phyloP scores from a whole-genome alignment of 2,329 filamentous ascomycete genomes.

The Aureobasidium sp. region DNA sequence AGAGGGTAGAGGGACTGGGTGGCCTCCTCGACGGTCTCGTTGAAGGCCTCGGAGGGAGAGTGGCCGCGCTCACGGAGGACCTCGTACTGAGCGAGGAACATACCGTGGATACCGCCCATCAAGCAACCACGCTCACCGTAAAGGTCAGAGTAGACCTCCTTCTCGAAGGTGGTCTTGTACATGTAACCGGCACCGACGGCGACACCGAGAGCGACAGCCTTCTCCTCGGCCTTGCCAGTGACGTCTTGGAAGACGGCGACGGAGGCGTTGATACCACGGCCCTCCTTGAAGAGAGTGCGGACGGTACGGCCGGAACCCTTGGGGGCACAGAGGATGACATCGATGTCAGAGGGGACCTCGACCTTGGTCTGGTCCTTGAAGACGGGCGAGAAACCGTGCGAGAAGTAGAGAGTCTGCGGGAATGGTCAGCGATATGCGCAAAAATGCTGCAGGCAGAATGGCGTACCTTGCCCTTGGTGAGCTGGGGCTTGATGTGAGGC shows the following conservation, averaged over 20 bases:
- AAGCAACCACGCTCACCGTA: constrained; percentile 99
- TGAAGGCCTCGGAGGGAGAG: constrained; percentile 97
- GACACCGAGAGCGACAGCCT: constrained; percentile 92
- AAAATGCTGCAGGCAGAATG: background rate
- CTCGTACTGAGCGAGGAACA: constrained; percentile 99
- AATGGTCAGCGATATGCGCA: constrained; percentile 16
- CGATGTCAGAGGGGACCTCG: constrained; percentile 88
- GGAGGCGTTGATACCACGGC: constrained; percentile 99
- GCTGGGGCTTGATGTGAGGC: constrained; percentile 94
- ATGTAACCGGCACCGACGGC: constrained; percentile 97
- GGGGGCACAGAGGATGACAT: constrained; percentile 98
- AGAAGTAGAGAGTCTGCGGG: constrained; percentile 93
- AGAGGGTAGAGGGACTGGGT: constrained; percentile 97
- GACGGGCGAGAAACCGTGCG: constrained; percentile 98
- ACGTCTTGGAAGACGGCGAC: constrained; percentile 98
- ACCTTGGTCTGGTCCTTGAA: constrained; percentile 99
- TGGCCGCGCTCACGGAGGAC: constrained; percentile 98
- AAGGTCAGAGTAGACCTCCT: constrained; percentile 99
- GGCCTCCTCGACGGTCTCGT: constrained; percentile 99
- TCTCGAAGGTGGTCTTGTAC: constrained; percentile 99
- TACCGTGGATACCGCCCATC: constrained; percentile 99
- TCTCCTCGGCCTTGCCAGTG: constrained; percentile 96
- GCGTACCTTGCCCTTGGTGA: constrained; percentile 92
- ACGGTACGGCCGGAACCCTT: constrained; percentile 99
- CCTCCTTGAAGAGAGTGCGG: constrained; percentile 97